These are phyloP conservation scores for Albugo candida DNA, from an alignment of 352 stramenopile species.

Conservation along the genomic window DNA sequence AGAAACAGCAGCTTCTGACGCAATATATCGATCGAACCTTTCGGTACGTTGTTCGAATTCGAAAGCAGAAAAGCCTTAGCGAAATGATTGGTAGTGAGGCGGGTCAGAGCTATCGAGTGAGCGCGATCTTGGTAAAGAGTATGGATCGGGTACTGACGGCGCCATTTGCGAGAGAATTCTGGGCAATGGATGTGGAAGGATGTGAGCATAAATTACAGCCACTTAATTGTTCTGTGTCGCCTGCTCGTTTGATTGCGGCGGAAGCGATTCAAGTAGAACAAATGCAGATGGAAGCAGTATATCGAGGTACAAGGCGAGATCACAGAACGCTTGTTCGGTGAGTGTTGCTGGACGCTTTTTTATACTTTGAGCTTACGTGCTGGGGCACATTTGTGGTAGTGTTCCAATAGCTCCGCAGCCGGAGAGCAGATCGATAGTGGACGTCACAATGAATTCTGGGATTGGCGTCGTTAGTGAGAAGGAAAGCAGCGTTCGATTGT, in stretches of 20 bases:
- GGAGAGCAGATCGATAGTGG: not conserved
- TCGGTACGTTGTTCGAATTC: constrained; percentile 13
- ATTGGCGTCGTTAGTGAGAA: not conserved
- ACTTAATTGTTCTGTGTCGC: constrained; percentile 32
- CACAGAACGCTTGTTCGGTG: not conserved
- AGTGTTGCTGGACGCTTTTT: not conserved
- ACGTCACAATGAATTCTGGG: not conserved
- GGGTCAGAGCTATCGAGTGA: constrained; percentile 22
- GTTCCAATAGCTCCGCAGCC: not conserved
- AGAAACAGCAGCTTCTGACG: constrained; percentile 43
- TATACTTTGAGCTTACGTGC: not conserved
- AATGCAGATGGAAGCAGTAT: not conserved
- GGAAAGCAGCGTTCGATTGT: not conserved
- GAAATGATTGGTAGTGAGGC: constrained; percentile 16
- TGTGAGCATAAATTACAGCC: constrained; percentile 22
- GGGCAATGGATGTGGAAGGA: constrained; percentile 29
- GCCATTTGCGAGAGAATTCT: constrained; percentile 6
- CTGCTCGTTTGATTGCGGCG: constrained; percentile 22
- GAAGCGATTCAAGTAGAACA: not conserved
- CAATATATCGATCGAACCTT: constrained; percentile 56
- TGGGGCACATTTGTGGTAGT: not conserved
- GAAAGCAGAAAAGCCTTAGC: not conserved
- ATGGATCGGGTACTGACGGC: constrained; percentile 19
- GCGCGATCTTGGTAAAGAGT: constrained; percentile 20
- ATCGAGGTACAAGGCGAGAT: not conserved